Conservation (phyloP, 148 eudicot species). For the Salicornia ramosissima region DNA sequence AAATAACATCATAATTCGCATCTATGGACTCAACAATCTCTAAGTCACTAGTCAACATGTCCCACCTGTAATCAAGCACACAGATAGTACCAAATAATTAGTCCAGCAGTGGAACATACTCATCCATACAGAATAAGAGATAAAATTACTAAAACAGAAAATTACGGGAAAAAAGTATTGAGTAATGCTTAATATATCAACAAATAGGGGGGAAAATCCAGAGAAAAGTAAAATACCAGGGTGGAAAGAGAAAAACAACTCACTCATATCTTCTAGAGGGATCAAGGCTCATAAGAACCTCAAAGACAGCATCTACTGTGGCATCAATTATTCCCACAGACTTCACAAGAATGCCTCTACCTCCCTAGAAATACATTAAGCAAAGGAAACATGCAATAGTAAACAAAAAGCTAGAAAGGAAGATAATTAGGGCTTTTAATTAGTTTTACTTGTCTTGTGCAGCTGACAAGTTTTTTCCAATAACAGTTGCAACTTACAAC, state of each 20-base stretch:
- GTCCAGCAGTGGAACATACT: background rate
- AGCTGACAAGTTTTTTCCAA: too few relatives aligned
- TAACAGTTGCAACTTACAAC: too few relatives aligned
- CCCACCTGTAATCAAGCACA: conserved; percentile 70
- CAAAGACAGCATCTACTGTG: conserved; percentile 77
- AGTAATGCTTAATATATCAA: too few relatives aligned
- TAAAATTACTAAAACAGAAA: background rate
- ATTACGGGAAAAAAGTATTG: too few relatives aligned
- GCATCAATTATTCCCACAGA: conserved; percentile 87
- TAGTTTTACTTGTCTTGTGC: too few relatives aligned
- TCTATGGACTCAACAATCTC: conserved; percentile 74
- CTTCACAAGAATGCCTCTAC: conserved; percentile 82
- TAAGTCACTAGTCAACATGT: conserved; percentile 72
- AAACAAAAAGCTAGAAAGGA: background rate
- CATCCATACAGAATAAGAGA: background rate
- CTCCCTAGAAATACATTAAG: conserved; percentile 36
- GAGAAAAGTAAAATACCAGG: conserved; percentile 1
- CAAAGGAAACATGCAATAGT: background rate
- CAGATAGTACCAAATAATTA: background rate
- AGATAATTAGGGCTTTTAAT: background rate
- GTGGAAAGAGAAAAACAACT: conserved; percentile 26
- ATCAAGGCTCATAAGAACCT: conserved; percentile 65
- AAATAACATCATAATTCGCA: conserved; percentile 86
- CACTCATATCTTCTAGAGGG: conserved; percentile 86
- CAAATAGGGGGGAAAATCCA: too few relatives aligned